Percentiles rank a stretch among this genome's conserved stretches.
phyloP scores from a whole-genome alignment of 495 filamentous ascomycete genomes.

The Tuber umbilicatum region DNA sequence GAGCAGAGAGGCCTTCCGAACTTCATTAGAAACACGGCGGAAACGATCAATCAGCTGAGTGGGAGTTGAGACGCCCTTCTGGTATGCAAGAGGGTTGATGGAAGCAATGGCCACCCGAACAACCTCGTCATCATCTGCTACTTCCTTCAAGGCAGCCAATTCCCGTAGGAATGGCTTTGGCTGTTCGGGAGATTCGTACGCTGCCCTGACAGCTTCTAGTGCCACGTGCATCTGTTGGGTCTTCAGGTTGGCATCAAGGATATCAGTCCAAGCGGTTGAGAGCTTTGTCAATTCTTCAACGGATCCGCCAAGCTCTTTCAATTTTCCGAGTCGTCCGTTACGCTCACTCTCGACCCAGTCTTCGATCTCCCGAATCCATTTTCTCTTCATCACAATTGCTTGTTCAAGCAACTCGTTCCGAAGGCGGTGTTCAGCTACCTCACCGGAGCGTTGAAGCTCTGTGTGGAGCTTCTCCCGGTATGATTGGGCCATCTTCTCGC shows the following conservation, averaged over 20 bases:
- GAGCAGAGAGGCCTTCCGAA: slow-evolving; percentile 83
- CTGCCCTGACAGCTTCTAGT: slow-evolving; percentile 81
- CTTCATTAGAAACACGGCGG: slow-evolving; percentile 85
- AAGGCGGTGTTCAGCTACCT: slow-evolving; percentile 69
- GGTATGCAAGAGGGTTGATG: slow-evolving; percentile 90
- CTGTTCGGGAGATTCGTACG: slow-evolving; percentile 63
- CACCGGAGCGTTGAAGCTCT: slow-evolving; percentile 65
- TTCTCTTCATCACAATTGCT: slow-evolving; percentile 74
- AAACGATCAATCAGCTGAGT: slow-evolving; percentile 89
- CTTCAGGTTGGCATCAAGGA: slow-evolving; percentile 80
- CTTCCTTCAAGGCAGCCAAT: slow-evolving; percentile 87
- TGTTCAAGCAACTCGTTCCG: slow-evolving; percentile 86
- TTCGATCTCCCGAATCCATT: slow-evolving; percentile 70
- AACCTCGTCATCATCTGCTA: slow-evolving; percentile 71
- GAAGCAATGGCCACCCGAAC: slow-evolving; percentile 86
- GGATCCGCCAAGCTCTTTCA: slow-evolving; percentile 67
- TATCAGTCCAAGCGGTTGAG: slow-evolving; percentile 73
- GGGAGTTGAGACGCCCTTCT: slow-evolving; percentile 75
- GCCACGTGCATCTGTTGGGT: slow-evolving; percentile 94
- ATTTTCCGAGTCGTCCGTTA: slow-evolving; percentile 73
- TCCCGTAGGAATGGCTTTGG: slow-evolving; percentile 83
- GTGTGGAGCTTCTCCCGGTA: slow-evolving; percentile 74
- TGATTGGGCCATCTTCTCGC: slow-evolving; percentile 61
- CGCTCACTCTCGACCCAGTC: slow-evolving; percentile 83
- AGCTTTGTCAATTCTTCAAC: slow-evolving; percentile 78